Conservation (phyloP, 129 eudicot species). For the Lonicera japonica region DNA sequence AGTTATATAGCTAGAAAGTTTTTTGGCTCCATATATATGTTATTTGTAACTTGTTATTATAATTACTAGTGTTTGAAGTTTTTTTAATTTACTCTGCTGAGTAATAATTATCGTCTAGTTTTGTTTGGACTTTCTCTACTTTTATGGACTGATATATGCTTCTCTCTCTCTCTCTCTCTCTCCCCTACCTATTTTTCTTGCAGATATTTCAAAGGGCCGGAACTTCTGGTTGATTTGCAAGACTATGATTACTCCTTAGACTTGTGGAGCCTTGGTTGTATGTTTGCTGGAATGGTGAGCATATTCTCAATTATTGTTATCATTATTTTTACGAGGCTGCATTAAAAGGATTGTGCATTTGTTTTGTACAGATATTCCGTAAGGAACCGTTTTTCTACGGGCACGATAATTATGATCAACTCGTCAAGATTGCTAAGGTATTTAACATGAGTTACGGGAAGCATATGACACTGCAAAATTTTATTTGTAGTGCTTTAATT, state of each 20-base stretch:
- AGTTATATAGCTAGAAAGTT: too few relatives aligned
- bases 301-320: background rate
- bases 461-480: too few relatives aligned
- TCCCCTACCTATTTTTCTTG: constrained; percentile 20
- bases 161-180: background rate
- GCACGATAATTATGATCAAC: constrained; percentile 76
- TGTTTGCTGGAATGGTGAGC: constrained; percentile 92
- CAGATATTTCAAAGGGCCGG: constrained; percentile 91
- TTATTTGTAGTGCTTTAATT: too few relatives aligned
- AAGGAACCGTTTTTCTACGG: constrained; percentile 83
- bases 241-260: constrained; percentile 83
- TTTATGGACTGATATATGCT: background rate
- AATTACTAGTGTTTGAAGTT: background rate
- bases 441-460: too few relatives aligned
- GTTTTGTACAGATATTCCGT: constrained; percentile 58
- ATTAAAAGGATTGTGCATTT: constrained; percentile 11
- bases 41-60: background rate
- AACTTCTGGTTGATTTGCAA: constrained; percentile 82
- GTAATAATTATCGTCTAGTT: background rate
- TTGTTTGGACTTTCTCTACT: background rate
- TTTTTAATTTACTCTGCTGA: background rate
- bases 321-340: background rate
- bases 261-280: constrained; percentile 91
- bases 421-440: constrained; percentile 81
- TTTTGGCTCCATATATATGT: background rate